Conservation (phyloP, 495 filamentous ascomycete genomes). For the Acidiella bohemica region DNA sequence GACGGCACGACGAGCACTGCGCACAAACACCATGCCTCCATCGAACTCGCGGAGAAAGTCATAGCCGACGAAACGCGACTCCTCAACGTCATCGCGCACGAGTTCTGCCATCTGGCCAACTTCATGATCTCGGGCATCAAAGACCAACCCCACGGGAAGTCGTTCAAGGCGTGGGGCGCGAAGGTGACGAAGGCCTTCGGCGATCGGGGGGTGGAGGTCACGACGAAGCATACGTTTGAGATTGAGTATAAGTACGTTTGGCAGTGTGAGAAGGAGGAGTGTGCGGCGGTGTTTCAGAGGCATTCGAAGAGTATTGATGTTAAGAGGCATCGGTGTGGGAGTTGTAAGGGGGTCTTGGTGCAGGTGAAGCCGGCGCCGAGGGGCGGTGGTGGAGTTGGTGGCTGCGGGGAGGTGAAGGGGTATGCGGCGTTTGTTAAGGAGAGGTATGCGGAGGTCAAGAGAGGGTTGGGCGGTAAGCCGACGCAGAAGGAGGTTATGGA, state of each 20-base stretch:
- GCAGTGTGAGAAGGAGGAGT: conserved; percentile 48
- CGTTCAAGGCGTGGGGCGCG: conserved; percentile 65
- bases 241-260: conserved; percentile 88
- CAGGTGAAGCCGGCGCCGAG: conserved; percentile 72
- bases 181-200: conserved; percentile 35
- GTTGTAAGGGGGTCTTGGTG: conserved; percentile 49
- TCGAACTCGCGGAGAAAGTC: conserved; percentile 80
- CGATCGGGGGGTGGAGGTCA: conserved; percentile 52
- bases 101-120: conserved; percentile 87
- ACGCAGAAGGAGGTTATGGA: conserved; percentile 45
- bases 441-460: conserved; percentile 43
- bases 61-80: conserved; percentile 60
- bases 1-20: conserved; percentile 18
- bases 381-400: conserved; percentile 21
- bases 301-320: conserved; percentile 76
- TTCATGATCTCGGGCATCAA: conserved; percentile 62
- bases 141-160: conserved; percentile 62
- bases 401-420: conserved; percentile 23
- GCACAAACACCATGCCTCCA: conserved; percentile 53
- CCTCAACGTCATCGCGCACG: conserved; percentile 78
- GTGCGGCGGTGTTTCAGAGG: conserved; percentile 53
- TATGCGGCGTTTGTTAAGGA: conserved; percentile 59
- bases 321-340: conserved; percentile 49
- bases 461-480: conserved; percentile 29
- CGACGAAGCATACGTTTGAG: conserved; percentile 73